phyloP scores from a whole-genome alignment of 129 eudicot genomes.

The sunflower (Helianthus annuus) region DNA sequence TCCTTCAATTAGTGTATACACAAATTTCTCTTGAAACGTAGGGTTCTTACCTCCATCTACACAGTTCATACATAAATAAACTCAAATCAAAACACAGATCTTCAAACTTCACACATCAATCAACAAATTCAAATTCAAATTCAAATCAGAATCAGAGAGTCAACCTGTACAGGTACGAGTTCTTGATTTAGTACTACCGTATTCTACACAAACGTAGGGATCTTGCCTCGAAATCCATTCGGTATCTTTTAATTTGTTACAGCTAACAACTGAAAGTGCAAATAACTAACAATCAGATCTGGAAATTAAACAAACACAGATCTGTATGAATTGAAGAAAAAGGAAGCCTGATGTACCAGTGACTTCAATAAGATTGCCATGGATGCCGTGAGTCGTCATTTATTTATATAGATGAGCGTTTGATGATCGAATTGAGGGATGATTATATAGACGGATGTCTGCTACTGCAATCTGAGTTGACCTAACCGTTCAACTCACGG shows the following conservation, averaged over 20 bases:
- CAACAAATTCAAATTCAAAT: too few species aligned
- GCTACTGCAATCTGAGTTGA: not conserved
- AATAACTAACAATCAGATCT: constrained; percentile 14
- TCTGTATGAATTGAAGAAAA: not conserved
- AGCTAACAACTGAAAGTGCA: constrained; percentile 60
- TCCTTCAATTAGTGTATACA: constrained; percentile 79
- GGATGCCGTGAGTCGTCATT: not conserved
- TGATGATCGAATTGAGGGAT: not conserved
- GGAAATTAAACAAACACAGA: constrained; percentile 3
- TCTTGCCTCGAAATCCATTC: constrained; percentile 99
- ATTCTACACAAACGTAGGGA: constrained; percentile 91
- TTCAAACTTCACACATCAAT: constrained; percentile 11
- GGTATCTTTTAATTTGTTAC: constrained; percentile 78
- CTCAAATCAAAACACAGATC: constrained; percentile 12
- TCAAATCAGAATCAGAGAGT: too few species aligned
- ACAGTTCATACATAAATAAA: constrained; percentile 8
- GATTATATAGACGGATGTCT: not conserved
- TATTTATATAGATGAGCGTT: not conserved
- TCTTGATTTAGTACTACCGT: constrained; percentile 68
- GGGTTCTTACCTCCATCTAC: constrained; percentile 98
- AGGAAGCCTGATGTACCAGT: constrained; percentile 48
- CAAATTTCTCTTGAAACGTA: constrained; percentile 89
- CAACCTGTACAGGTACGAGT: constrained; percentile 89
- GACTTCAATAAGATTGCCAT: not conserved
- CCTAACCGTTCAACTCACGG: not conserved